phyloP scores from a whole-genome alignment of 108 stramenopile genomes.

The Pinguiococcus pyrenoidosus region DNA sequence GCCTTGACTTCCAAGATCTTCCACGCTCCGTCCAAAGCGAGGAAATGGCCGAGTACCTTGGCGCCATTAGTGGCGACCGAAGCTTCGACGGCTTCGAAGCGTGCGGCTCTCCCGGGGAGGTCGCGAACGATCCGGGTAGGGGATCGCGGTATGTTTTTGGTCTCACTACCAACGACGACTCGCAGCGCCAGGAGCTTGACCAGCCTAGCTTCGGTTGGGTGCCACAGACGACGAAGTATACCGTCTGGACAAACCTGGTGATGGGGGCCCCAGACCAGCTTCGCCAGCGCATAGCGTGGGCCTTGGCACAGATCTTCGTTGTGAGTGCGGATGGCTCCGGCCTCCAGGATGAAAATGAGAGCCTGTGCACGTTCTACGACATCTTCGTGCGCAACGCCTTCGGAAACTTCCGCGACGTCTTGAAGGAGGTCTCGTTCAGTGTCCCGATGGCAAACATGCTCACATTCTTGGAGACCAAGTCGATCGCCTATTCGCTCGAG shows the following conservation, averaged over 20 bases:
- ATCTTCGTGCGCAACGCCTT: too few relatives aligned
- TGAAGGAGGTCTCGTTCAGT: slow-evolving; percentile 51
- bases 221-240: too few relatives aligned
- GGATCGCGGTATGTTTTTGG: slow-evolving; percentile 31
- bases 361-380: slow-evolving; percentile 39
- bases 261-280: slow-evolving; percentile 53
- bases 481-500: neutral
- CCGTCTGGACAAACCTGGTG: slow-evolving; percentile 44
- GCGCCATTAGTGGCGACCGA: slow-evolving; percentile 3
- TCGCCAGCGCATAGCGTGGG: slow-evolving; percentile 57
- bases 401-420: slow-evolving; percentile 54
- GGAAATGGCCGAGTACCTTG: slow-evolving; percentile 21
- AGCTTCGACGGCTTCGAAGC: slow-evolving; percentile 14
- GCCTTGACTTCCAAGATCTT: slow-evolving; percentile 9
- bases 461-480: slow-evolving; percentile 30
- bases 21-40: slow-evolving; percentile 8
- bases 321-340: slow-evolving; percentile 21
- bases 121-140: slow-evolving; percentile 20
- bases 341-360: too few relatives aligned
- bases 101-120: slow-evolving; percentile 39
- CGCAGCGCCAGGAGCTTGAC: too few relatives aligned
- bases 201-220: too few relatives aligned
- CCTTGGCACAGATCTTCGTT: slow-evolving; percentile 49
- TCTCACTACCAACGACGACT: too few relatives aligned
- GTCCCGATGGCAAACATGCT: slow-evolving; percentile 48